Evolutionary conservation across 116 monocot species (phyloP).

Genomic region (Phalaenopsis hybrid): DNA sequence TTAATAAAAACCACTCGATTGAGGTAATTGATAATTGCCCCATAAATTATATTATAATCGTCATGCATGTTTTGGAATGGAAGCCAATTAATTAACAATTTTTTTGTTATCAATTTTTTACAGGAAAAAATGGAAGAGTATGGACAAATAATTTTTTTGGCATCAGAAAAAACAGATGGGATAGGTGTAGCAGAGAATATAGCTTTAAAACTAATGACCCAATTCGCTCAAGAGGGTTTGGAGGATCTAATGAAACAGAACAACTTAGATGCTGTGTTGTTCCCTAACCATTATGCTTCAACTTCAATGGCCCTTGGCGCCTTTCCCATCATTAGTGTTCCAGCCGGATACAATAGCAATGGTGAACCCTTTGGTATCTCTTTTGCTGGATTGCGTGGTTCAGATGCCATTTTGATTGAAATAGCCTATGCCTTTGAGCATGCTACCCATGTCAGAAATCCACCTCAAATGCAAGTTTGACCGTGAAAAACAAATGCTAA

Average conservation of each 20-base stretch:
- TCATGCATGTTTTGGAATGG: too few species aligned
- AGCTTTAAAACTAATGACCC: constrained; percentile 23
- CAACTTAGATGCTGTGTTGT: constrained; percentile 40
- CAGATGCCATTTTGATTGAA: constrained; percentile 57
- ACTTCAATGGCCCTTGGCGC: constrained; percentile 39
- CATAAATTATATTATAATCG: not conserved
- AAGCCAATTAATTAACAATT: too few species aligned
- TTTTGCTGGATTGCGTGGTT: constrained; percentile 57
- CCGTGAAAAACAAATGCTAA: too few species aligned
- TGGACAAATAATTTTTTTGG: constrained; percentile 34
- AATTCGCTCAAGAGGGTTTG: constrained; percentile 31
- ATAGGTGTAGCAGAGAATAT: constrained; percentile 18
- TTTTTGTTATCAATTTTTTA: too few species aligned
- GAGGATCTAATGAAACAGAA: constrained; percentile 40
- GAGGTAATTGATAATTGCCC: not conserved
- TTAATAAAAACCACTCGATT: constrained; percentile 38
- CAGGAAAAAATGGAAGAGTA: constrained; percentile 41
- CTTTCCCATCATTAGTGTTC: constrained; percentile 51
- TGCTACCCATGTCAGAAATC: constrained; percentile 38
- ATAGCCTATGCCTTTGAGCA: constrained; percentile 73
- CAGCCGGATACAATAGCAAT: constrained; percentile 40
- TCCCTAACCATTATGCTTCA: constrained; percentile 1
- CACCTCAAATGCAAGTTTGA: constrained; percentile 12
- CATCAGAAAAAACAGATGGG: constrained; percentile 34
- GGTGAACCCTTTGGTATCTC: constrained; percentile 6